Evolutionary conservation across 108 stramenopile genomes (phyloP).

Genomic region (Aurantiochytrium sp.): DNA sequence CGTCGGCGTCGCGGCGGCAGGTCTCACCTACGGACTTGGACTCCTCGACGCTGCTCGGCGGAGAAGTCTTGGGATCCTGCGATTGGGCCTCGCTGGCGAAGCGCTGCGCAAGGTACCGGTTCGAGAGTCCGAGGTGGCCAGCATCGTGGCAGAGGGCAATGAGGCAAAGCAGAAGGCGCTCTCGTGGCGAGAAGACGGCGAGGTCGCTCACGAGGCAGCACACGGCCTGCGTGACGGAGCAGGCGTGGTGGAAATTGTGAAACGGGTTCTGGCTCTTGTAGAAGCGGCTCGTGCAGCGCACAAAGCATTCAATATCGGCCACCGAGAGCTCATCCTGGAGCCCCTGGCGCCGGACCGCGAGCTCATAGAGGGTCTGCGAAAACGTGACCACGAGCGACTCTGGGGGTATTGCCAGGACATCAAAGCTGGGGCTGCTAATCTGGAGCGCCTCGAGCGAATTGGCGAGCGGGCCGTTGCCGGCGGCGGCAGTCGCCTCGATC

Average conservation of each 20-base stretch:
- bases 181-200: background rate
- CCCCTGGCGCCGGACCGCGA: background rate
- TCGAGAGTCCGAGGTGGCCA: slow-evolving; percentile 4
- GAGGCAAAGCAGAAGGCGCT: background rate
- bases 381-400: background rate
- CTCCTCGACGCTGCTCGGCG: background rate
- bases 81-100: background rate
- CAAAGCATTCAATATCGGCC: background rate
- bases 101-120: background rate
- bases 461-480: too few species aligned
- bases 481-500: too few species aligned
- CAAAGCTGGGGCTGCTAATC: background rate
- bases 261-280: slow-evolving; percentile 8
- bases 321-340: background rate
- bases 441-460: background rate
- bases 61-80: background rate
- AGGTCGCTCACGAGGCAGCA: background rate
- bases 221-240: slow-evolving; percentile 12
- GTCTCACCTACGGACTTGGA: background rate
- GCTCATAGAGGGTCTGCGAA: background rate
- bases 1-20: background rate
- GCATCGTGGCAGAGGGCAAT: slow-evolving; percentile 26
- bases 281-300: background rate
- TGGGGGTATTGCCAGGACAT: background rate
- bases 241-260: background rate